These are phyloP conservation scores for Rhododendron simsii DNA, from an alignment of 148 eudicot species.

Conservation along the genomic window DNA sequence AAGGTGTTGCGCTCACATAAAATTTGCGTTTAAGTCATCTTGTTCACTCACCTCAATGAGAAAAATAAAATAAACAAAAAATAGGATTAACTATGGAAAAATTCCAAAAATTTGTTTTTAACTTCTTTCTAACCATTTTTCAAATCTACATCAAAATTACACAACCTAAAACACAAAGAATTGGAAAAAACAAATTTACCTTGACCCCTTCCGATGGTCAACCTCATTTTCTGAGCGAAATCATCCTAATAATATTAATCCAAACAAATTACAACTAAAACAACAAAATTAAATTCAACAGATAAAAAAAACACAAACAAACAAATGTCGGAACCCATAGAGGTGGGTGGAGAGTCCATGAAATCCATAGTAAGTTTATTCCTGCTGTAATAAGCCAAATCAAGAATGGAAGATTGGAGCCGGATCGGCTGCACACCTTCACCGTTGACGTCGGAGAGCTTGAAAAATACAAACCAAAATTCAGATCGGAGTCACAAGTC, in stretches of 20 bases:
- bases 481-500: background rate
- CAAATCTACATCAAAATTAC: too few relatives aligned
- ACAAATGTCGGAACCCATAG: too few relatives aligned
- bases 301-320: too few relatives aligned
- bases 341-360: too few relatives aligned
- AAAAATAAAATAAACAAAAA: background rate
- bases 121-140: background rate
- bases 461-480: background rate
- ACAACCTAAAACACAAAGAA: background rate
- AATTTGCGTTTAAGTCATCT: background rate
- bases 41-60: background rate
- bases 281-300: background rate
- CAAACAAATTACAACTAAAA: too few relatives aligned
- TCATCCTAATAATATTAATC: too few relatives aligned
- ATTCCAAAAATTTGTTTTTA: too few relatives aligned
- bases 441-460: background rate
- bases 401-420: background rate
- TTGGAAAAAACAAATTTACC: too few relatives aligned
- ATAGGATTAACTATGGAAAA: too few relatives aligned
- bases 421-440: background rate
- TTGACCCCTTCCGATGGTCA: background rate
- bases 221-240: background rate
- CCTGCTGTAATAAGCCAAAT: too few relatives aligned
- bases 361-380: too few relatives aligned
- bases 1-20: background rate